phyloP scores from a whole-genome alignment of 208 protist species.

The Wallacemonas sp. region DNA sequence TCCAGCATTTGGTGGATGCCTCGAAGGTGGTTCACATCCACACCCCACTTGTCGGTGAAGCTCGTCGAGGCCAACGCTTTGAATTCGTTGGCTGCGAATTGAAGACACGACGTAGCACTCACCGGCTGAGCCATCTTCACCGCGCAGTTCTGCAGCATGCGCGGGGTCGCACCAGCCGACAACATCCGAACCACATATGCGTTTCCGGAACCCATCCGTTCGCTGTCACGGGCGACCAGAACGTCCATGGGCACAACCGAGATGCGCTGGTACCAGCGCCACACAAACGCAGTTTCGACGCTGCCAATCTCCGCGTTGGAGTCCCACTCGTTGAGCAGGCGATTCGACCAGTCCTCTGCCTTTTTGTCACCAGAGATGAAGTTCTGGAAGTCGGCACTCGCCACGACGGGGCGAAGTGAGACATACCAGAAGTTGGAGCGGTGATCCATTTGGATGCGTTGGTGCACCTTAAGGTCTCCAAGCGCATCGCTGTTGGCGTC shows the following conservation, averaged over 20 bases:
- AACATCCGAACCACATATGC: conserved; percentile 42
- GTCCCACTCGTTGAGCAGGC: conserved; percentile 43
- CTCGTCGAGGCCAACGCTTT: conserved; percentile 22
- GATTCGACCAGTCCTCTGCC: conserved; percentile 24
- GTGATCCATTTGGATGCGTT: conserved; percentile 43
- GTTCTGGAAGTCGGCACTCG: conserved; percentile 20
- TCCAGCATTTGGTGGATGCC: conserved; percentile 48
- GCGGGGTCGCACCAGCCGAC: conserved; percentile 8
- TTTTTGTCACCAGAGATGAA: conserved; percentile 21
- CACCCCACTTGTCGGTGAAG: conserved; percentile 40
- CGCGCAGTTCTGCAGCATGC: conserved; percentile 36
- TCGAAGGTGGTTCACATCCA: conserved; percentile 49
- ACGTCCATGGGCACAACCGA: conserved; percentile 41
- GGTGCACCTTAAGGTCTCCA: conserved; percentile 26
- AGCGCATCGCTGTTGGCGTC: conserved; percentile 15
- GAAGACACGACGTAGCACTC: conserved; percentile 23
- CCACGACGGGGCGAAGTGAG: conserved; percentile 32
- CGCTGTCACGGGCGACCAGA: conserved; percentile 9
- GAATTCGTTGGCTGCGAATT: conserved; percentile 31
- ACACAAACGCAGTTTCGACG: conserved; percentile 56
- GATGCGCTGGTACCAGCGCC: conserved; percentile 54
- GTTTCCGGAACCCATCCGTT: conserved; percentile 17
- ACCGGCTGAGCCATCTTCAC: conserved; percentile 19
- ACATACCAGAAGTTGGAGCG: conserved; percentile 46
- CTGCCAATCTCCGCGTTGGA: conserved; percentile 31